Base-by-base conservation (phyloP, 2,329 filamentous ascomycete genomes). In the Apiospora arundinis region DNA sequence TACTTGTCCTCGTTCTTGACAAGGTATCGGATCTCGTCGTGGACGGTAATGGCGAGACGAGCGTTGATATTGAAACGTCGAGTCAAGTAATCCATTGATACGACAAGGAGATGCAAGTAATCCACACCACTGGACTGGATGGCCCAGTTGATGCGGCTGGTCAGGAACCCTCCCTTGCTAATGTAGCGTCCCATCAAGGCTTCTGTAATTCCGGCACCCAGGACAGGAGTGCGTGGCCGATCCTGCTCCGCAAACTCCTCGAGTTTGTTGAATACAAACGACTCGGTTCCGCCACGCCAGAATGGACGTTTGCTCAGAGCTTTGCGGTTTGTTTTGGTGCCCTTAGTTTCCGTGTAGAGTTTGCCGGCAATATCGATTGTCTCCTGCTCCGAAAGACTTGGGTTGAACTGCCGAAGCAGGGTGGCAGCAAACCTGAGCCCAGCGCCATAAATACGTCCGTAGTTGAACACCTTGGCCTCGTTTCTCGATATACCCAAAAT, bases 201-300 rank as follows among this genome's bases (percentile, higher is more conserved):
- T 83, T 99, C 95, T 0, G 96, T 99, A 75, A 99, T 99, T 21
- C 95, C 95, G 12, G 96, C 96, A 3, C 94, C 96, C 4, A 99
- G 88, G 0, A 98, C 95, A 0, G 96, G 96, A 0, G 96, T 99
- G 4, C 94, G 90, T 12, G 96, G 95, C 46, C 90, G 87, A 77
- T 98, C 95, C 79, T 98, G 95, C 79, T 98, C 95, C 4, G 97
- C 96, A 82, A 99, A 99, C 76, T 98, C 95, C 83, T 99, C 97
- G 0, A 99, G 89, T 78, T 94, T 96, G 83, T 99, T 99, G 87
- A 99, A 99, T 9, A 99, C 95, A 76, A 98, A 96, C 0, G 94
- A 97, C 80, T 99, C 96, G 0, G 96, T 98, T 9, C 96, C 96
- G 42, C 96, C 96, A 69, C 95, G 91, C 95, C 96, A 99, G 81